Evolutionary conservation across 1,139 yeast genomes (phyloP).

Genomic region (Hemisphaericaspora xylanilytica): DNA sequence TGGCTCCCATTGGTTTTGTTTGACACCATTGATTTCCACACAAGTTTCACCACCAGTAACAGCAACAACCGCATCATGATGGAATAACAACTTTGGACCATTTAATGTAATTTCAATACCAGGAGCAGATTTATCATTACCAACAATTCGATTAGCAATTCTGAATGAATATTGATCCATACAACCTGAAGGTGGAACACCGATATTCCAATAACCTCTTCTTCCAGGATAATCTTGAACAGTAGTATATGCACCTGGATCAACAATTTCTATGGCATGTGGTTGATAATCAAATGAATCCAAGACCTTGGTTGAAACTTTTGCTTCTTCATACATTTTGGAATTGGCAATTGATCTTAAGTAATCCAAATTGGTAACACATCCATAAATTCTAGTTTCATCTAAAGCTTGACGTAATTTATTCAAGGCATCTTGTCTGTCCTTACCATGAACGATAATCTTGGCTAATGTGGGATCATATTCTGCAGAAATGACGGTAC

Average conservation of each 20-base stretch:
- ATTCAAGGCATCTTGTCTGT: constrained; percentile 76
- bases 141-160: constrained; percentile 85
- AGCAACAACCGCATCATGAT: constrained; percentile 71
- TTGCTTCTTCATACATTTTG: constrained; percentile 76
- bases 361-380: constrained; percentile 86
- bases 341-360: constrained; percentile 82
- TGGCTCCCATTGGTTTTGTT: constrained; percentile 65
- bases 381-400: constrained; percentile 86
- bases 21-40: constrained; percentile 61
- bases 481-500: constrained; percentile 87
- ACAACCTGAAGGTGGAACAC: constrained; percentile 98
- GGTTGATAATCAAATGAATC: constrained; percentile 82
- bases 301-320: constrained; percentile 81
- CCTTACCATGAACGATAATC: constrained; percentile 89
- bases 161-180: constrained; percentile 93
- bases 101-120: constrained; percentile 85
- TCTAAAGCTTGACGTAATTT: constrained; percentile 77
- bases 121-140: constrained; percentile 77
- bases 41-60: constrained; percentile 81
- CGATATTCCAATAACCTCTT: constrained; percentile 79
- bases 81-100: constrained; percentile 86
- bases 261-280: constrained; percentile 74
- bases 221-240: constrained; percentile 97
- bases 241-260: constrained; percentile 93
- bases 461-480: constrained; percentile 97